These are phyloP conservation scores for Aspergillus avenaceus DNA, from an alignment of 495 filamentous ascomycete genomes.

Conservation along the genomic window DNA sequence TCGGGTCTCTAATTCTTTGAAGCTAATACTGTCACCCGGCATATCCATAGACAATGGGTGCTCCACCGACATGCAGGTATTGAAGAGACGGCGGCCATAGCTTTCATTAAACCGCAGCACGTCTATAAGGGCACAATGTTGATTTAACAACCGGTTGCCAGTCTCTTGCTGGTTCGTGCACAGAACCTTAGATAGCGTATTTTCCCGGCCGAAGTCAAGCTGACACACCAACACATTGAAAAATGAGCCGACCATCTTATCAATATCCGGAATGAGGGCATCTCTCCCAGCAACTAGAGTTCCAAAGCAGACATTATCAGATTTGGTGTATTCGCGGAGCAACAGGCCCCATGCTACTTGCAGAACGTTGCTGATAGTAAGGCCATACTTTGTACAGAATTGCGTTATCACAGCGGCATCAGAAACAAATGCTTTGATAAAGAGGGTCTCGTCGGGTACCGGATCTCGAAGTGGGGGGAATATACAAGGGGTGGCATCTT, in stretches of 20 bases:
- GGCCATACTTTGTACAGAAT: neutral
- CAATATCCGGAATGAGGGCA: slow-evolving; percentile 7
- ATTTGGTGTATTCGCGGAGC: slow-evolving; percentile 47
- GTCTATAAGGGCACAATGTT: neutral
- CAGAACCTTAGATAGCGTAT: neutral
- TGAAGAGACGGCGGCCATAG: neutral
- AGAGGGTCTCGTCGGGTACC: neutral
- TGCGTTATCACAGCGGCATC: neutral
- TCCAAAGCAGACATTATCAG: slow-evolving; percentile 34
- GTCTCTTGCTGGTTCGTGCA: neutral
- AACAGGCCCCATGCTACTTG: slow-evolving; percentile 35
- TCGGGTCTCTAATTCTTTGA: neutral
- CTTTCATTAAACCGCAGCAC: neutral
- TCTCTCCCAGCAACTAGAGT: slow-evolving; percentile 11
- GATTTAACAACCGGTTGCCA: neutral
- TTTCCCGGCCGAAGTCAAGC: slow-evolving; percentile 11
- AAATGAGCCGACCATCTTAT: slow-evolving; percentile 3
- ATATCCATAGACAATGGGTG: neutral
- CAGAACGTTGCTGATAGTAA: neutral
- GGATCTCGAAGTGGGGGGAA: slow-evolving; percentile 29
- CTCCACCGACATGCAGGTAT: slow-evolving; percentile 1
- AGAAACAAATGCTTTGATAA: neutral
- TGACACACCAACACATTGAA: slow-evolving; percentile 12
- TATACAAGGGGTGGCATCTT: slow-evolving; percentile 32
- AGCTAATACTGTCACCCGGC: neutral